Percentiles rank a stretch among this genome's conserved stretches.
phyloP scores from a whole-genome alignment of 2,329 filamentous ascomycete genomes.

The Aureobasidium subglaciale region DNA sequence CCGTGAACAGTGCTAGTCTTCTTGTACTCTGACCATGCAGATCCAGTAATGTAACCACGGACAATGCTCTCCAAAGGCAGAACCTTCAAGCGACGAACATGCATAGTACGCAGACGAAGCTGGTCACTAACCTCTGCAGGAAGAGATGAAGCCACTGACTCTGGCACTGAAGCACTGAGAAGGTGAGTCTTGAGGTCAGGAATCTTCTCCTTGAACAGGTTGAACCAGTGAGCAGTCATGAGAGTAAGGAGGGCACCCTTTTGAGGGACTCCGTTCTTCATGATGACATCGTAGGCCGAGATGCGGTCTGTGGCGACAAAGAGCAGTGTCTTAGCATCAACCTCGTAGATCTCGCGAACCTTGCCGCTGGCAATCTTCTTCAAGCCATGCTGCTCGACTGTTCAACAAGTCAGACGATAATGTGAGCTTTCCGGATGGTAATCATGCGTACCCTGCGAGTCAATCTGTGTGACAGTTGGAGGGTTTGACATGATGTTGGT shows the following conservation, averaged over 20 bases:
- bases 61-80: slow-evolving; percentile 79
- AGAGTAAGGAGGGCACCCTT: slow-evolving; percentile 63
- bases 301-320: slow-evolving; percentile 86
- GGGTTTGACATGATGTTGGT: not conserved
- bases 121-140: slow-evolving; percentile 22
- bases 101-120: slow-evolving; percentile 64
- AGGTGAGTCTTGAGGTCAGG: slow-evolving; percentile 58
- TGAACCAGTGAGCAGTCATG: slow-evolving; percentile 63
- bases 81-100: slow-evolving; percentile 64
- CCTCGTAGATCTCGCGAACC: slow-evolving; percentile 72
- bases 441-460: not conserved
- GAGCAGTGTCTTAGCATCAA: slow-evolving; percentile 64
- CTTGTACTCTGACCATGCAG: slow-evolving; percentile 73
- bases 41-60: slow-evolving; percentile 84
- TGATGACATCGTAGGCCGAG: slow-evolving; percentile 89
- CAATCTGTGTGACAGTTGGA: slow-evolving; percentile 14
- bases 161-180: slow-evolving; percentile 52
- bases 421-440: not conserved
- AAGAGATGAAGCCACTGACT: slow-evolving; percentile 49
- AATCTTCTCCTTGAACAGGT: slow-evolving; percentile 49
- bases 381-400: slow-evolving; percentile 27
- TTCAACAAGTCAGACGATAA: slow-evolving; percentile 17
- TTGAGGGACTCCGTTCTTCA: slow-evolving; percentile 66
- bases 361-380: slow-evolving; percentile 57
- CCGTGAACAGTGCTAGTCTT: slow-evolving; percentile 72